phyloP scores from a whole-genome alignment of 2,329 filamentous ascomycete genomes.

The Botryotinia convoluta region DNA sequence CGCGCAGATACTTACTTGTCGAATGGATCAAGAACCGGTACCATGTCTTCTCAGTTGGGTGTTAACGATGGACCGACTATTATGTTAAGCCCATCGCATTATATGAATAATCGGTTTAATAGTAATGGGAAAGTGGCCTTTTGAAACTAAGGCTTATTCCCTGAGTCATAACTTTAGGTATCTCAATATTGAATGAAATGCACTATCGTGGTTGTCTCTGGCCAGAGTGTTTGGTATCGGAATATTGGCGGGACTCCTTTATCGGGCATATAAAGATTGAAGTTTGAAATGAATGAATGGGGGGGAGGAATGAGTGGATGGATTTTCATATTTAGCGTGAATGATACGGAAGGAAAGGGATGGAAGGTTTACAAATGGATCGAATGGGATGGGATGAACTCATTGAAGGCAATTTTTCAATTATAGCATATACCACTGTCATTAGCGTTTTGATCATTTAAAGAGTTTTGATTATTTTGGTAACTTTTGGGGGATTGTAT shows the following conservation, averaged over 20 bases:
- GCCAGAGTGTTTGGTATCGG: not conserved
- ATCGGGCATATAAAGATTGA: not conserved
- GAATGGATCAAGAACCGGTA: slow-evolving; percentile 34
- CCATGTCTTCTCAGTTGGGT: slow-evolving; percentile 36
- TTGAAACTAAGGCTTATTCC: slow-evolving; percentile 18
- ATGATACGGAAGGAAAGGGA: not conserved
- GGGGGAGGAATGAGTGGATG: not conserved
- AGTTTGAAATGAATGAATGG: not conserved
- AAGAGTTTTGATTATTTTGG: slow-evolving; percentile 1
- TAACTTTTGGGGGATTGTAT: not conserved
- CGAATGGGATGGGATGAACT: not conserved
- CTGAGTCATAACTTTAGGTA: not conserved
- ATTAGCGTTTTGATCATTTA: slow-evolving; percentile 21
- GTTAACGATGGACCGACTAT: slow-evolving; percentile 33
- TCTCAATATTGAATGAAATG: not conserved
- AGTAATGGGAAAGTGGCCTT: slow-evolving; percentile 33
- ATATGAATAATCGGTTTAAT: slow-evolving; percentile 31
- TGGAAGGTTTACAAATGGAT: not conserved
- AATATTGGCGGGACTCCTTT: not conserved
- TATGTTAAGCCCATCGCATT: slow-evolving; percentile 33
- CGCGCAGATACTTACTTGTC: slow-evolving; percentile 37
- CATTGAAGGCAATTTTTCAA: slow-evolving; percentile 13
- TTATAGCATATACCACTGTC: slow-evolving; percentile 22
- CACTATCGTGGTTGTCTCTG: not conserved
- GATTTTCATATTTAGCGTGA: slow-evolving; percentile 1